A percentile compares a stretch with the other conserved stretches of the same genome.
Evolutionary conservation across 345 rosid species (phyloP).

Genomic region (Cardiospermum halicacabum): DNA sequence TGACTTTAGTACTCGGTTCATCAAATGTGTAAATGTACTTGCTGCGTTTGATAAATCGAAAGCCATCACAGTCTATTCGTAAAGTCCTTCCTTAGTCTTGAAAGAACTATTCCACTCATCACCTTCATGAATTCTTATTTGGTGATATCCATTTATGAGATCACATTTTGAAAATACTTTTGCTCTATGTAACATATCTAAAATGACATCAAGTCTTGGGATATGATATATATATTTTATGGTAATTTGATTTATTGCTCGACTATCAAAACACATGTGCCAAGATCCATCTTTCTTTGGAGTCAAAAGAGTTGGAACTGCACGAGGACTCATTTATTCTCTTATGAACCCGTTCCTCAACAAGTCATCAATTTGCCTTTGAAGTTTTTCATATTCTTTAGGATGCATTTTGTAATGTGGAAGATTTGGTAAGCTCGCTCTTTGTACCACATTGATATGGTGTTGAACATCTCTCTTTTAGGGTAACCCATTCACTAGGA

Average conservation of each 20-base stretch:
- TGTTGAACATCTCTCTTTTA: too few relatives aligned
- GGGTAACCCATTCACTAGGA: too few relatives aligned
- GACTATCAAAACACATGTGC: neutral
- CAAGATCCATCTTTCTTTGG: neutral
- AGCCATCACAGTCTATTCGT: neutral
- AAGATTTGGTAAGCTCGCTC: too few relatives aligned
- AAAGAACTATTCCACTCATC: neutral
- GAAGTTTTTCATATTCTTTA: too few relatives aligned
- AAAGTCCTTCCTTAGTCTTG: neutral
- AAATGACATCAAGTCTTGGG: neutral
- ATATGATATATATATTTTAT: neutral
- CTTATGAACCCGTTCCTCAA: neutral
- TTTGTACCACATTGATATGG: too few relatives aligned
- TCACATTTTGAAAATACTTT: neutral
- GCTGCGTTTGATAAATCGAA: neutral
- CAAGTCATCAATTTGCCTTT: too few relatives aligned
- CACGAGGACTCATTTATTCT: neutral
- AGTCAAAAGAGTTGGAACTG: neutral
- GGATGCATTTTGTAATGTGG: too few relatives aligned
- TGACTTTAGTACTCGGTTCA: neutral
- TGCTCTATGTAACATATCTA: neutral
- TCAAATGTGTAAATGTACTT: neutral
- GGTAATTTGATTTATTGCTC: neutral
- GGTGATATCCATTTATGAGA: neutral
- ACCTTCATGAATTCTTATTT: neutral